Percentiles rank a stretch among this genome's conserved stretches.
Evolutionary conservation across 2,329 filamentous ascomycete genomes (phyloP).

Genomic region (Myriosclerotinia duriaeana): DNA sequence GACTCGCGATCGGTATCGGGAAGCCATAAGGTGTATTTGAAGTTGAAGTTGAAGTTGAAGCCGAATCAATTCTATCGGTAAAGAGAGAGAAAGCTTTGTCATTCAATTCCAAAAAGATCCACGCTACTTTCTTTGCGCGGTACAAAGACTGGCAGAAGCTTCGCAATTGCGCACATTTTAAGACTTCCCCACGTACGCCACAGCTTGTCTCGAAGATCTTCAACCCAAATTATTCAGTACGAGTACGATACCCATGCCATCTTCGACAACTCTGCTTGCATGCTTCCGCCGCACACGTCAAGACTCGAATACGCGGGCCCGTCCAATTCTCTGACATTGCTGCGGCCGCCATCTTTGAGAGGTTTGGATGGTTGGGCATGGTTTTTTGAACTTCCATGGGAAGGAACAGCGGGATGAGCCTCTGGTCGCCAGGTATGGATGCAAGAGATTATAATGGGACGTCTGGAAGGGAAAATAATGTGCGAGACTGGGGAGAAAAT

Average conservation of each 20-base stretch:
- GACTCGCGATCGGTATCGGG: slow-evolving; percentile 34
- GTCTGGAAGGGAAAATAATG: slow-evolving; percentile 37
- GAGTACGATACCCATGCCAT: slow-evolving; percentile 20
- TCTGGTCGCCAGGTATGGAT: slow-evolving; percentile 49
- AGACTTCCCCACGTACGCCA: slow-evolving; percentile 24
- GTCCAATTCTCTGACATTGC: slow-evolving; percentile 13
- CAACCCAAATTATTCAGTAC: slow-evolving; percentile 9
- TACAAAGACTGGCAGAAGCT: slow-evolving; percentile 24
- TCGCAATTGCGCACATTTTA: slow-evolving; percentile 23
- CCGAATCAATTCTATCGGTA: slow-evolving; percentile 21
- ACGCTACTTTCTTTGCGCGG: slow-evolving; percentile 22
- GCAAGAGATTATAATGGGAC: slow-evolving; percentile 44
- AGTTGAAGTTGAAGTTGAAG: too few species aligned
- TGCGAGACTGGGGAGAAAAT: slow-evolving; percentile 38
- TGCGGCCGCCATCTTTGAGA: slow-evolving; percentile 10
- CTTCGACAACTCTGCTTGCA: slow-evolving; percentile 20
- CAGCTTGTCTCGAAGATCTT: slow-evolving; percentile 20
- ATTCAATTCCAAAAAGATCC: slow-evolving; percentile 4
- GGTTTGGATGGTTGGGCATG: slow-evolving; percentile 25
- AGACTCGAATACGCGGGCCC: slow-evolving; percentile 17
- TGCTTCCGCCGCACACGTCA: slow-evolving; percentile 20
- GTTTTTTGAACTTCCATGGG: slow-evolving; percentile 35
- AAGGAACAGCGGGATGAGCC: slow-evolving; percentile 43
- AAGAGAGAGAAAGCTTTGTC: slow-evolving; percentile 18
- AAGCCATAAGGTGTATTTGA: slow-evolving; percentile 33